These are phyloP conservation scores for Lentinula raphanica DNA, from an alignment of 768 basidiomycete genomes.

Conservation along the genomic window DNA sequence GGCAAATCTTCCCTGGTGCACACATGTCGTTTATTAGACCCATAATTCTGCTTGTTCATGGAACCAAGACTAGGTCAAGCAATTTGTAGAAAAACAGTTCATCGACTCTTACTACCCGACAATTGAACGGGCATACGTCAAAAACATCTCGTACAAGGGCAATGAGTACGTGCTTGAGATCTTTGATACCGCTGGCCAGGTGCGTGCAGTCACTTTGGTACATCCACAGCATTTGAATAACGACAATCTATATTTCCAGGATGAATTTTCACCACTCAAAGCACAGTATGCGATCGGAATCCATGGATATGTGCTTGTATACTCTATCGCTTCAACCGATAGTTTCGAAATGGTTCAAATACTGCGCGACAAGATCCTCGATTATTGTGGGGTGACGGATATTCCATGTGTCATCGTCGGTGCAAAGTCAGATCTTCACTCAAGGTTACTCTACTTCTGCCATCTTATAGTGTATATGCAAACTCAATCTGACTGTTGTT, in stretches of 20 bases:
- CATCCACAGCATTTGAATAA: neutral
- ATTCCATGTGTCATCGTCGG: slow-evolving; percentile 97
- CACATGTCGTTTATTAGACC: neutral
- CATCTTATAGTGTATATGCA: neutral
- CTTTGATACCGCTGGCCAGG: slow-evolving; percentile 97
- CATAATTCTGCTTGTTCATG: neutral
- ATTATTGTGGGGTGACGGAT: slow-evolving; percentile 76
- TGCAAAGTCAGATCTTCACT: slow-evolving; percentile 80
- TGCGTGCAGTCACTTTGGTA: slow-evolving; percentile 19
- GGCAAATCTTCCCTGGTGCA: slow-evolving; percentile 88
- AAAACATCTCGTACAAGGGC: slow-evolving; percentile 82
- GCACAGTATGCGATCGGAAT: slow-evolving; percentile 94
- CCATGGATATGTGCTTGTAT: slow-evolving; percentile 95
- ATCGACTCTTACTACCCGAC: slow-evolving; percentile 93
- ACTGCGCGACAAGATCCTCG: slow-evolving; percentile 88
- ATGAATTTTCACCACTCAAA: slow-evolving; percentile 93
- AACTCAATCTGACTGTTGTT: neutral
- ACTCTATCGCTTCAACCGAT: slow-evolving; percentile 82
- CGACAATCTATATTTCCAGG: slow-evolving; percentile 37
- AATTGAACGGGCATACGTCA: slow-evolving; percentile 84
- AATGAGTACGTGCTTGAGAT: slow-evolving; percentile 94
- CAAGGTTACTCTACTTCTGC: slow-evolving; percentile 46
- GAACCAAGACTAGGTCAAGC: slow-evolving; percentile 34
- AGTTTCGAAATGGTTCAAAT: slow-evolving; percentile 95
- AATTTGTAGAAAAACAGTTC: slow-evolving; percentile 92